A percentile compares a stretch with the other conserved stretches of the same genome.
Conservation (phyloP, 176 grass and related monocot species). For the Phoenix dactylifera region DNA sequence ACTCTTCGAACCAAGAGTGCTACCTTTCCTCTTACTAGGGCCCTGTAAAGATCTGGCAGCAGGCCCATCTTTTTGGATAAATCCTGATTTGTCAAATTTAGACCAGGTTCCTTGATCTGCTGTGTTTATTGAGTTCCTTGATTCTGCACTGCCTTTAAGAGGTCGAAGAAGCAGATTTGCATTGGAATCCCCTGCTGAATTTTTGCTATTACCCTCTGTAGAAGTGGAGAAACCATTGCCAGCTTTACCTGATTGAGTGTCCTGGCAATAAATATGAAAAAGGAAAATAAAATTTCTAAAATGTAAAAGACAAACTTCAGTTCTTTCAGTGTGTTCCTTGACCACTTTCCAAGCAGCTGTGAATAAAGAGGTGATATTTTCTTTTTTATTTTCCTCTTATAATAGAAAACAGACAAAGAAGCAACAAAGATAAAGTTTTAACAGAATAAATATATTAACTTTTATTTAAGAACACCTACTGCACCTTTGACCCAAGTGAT, state of each 20-base stretch:
- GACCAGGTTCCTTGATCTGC: slow-evolving; percentile 32
- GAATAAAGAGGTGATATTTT: too few relatives aligned
- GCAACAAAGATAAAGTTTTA: too few relatives aligned
- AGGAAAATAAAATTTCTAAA: background rate
- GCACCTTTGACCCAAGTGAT: too few relatives aligned
- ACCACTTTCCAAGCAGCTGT: too few relatives aligned
- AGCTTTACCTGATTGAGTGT: slow-evolving; percentile 55
- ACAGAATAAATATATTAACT: too few relatives aligned
- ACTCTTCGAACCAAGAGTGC: slow-evolving; percentile 60
- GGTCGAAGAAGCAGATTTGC: slow-evolving; percentile 30
- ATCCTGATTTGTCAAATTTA: slow-evolving; percentile 37
- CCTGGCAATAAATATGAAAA: slow-evolving; percentile 29
- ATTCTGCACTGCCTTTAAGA: slow-evolving; percentile 39
- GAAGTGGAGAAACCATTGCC: slow-evolving; percentile 37
- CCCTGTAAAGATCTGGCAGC: slow-evolving; percentile 31
- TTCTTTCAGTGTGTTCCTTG: too few relatives aligned
- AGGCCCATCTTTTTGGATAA: slow-evolving; percentile 54
- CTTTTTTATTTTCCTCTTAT: too few relatives aligned
- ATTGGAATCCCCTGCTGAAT: slow-evolving; percentile 28
- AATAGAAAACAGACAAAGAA: too few relatives aligned
- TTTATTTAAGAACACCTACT: too few relatives aligned
- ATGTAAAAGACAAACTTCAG: too few relatives aligned
- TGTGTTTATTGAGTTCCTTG: slow-evolving; percentile 27
- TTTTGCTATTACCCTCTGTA: slow-evolving; percentile 43
- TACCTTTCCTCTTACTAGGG: slow-evolving; percentile 64